A percentile compares a stretch with the other conserved stretches of the same genome.
phyloP scores from a whole-genome alignment of 805 yeast genomes.

The Ogataea naganishii region DNA sequence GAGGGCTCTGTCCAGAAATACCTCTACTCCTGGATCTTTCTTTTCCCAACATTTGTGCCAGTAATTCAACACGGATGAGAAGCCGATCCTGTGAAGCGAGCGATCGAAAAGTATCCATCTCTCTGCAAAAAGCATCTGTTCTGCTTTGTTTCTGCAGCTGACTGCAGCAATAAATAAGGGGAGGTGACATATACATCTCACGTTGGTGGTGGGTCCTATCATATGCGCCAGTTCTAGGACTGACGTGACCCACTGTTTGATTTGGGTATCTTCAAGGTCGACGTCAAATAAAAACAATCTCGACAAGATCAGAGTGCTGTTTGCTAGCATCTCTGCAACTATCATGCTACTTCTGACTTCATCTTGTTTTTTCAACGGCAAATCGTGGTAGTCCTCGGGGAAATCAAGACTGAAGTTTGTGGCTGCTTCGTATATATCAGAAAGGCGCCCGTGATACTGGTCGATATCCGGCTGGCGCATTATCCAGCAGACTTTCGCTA shows the following conservation, averaged over 20 bases:
- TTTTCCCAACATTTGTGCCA: neutral
- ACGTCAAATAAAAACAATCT: neutral
- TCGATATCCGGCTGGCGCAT: neutral
- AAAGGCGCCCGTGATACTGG: neutral
- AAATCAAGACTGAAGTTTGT: neutral
- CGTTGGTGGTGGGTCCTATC: neutral
- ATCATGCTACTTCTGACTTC: neutral
- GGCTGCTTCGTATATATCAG: neutral
- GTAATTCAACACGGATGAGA: neutral
- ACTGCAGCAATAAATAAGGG: neutral
- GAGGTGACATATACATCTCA: conserved; percentile 1
- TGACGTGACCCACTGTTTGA: neutral
- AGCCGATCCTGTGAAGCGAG: neutral
- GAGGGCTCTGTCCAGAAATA: neutral
- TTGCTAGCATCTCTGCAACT: neutral
- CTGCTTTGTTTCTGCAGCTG: neutral
- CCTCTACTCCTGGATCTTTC: neutral
- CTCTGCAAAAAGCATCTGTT: neutral
- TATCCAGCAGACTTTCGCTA: conserved; percentile 1
- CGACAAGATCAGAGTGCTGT: neutral
- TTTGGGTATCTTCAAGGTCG: neutral
- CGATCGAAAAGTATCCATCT: conserved; percentile 1
- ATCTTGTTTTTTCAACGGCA: too few relatives aligned
- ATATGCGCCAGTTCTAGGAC: neutral
- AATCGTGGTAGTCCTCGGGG: neutral